Base-by-base conservation (phyloP, 176 grass and related monocot species). In the Miscanthus lutarioriparius region DNA sequence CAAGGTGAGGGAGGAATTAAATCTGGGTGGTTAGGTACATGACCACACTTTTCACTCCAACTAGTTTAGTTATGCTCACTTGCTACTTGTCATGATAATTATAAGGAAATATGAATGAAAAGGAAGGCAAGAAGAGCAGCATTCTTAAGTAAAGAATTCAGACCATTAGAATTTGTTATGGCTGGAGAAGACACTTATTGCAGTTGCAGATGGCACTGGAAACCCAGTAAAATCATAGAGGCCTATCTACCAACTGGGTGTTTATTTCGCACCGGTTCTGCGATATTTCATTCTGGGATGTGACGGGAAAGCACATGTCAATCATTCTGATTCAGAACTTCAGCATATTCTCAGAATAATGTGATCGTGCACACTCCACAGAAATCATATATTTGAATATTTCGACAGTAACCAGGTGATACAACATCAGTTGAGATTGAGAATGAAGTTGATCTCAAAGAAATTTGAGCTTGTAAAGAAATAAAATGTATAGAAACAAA, bases 281-380 rank as follows among this genome's bases (percentile, higher is more conserved):
- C 25, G 23, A 36, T 33, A 20, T 35, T 54, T 33, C 64, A 53
- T 67, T 70, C 6, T 51, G 87, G 56, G 48, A 6, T 62, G 54
- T 16, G 22, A 69, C 6, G 0, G 32, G 1, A 70, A 75, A 37
- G 20, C 44, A 74, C 22, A 16, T 64, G 13, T 8, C 8, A 3
- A 35, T 40, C n/a, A 73, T 26, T 44, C 56, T 45, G 16, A 74
- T 82, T 71, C 40, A 86, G 64, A 77, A 80, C 43, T 23, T 80
- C 44, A n/a, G 27, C 35, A 75, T 54, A 67, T 70, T n/a, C 30
- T 65, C 12, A 25, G 8, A 76, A 71, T 39, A 58, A 71, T 8
- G 10, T 41, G 8, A 71, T 41, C 1, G n/a, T 63, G 64, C 70
- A 53, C 12, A 49, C 13, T 28, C 61, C 47, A 49, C 61, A 75